phyloP scores from a whole-genome alignment of 2,329 filamentous ascomycete species.

The Alternaria gansuensis region DNA sequence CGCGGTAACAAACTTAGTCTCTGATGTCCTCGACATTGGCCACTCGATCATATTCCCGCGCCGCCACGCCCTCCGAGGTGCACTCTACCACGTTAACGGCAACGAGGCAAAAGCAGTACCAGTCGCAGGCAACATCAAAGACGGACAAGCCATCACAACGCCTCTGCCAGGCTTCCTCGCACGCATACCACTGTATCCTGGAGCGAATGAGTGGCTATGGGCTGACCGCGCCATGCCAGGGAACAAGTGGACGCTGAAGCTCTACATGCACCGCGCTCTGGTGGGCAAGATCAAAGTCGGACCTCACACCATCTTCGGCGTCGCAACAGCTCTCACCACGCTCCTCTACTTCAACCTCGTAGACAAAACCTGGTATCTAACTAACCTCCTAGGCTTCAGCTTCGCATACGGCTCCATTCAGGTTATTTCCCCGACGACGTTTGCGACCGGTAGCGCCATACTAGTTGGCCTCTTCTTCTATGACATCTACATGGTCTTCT shows the following conservation, averaged over 20 bases:
- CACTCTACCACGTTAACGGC: conserved; percentile 60
- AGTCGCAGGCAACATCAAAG: conserved; percentile 41
- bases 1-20: conserved; percentile 75
- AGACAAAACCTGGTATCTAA: conserved; percentile 73
- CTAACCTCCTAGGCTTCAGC: conserved; percentile 85
- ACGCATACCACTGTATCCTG: conserved; percentile 56
- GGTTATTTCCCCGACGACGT: conserved; percentile 87
- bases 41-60: conserved; percentile 76
- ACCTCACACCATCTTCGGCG: conserved; percentile 64
- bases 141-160: conserved; percentile 45
- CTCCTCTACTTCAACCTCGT: conserved; percentile 72
- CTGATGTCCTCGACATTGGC: conserved; percentile 72
- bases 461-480: conserved; percentile 87
- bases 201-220: conserved; percentile 58
- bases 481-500: conserved; percentile 93
- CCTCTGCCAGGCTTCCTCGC: conserved; percentile 64
- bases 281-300: conserved; percentile 63
- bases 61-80: conserved; percentile 66
- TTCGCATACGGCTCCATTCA: conserved; percentile 86
- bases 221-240: conserved; percentile 57
- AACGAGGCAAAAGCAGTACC: conserved; percentile 46
- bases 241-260: conserved; percentile 61
- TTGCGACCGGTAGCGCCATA: conserved; percentile 80
- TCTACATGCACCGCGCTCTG: conserved; percentile 63
- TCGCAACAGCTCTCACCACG: conserved; percentile 64